Evolutionary conservation across 139 green algal genomes (phyloP), one percentile per base, ranked within the genome.

Genomic region (Gonium pectorale): DNA sequence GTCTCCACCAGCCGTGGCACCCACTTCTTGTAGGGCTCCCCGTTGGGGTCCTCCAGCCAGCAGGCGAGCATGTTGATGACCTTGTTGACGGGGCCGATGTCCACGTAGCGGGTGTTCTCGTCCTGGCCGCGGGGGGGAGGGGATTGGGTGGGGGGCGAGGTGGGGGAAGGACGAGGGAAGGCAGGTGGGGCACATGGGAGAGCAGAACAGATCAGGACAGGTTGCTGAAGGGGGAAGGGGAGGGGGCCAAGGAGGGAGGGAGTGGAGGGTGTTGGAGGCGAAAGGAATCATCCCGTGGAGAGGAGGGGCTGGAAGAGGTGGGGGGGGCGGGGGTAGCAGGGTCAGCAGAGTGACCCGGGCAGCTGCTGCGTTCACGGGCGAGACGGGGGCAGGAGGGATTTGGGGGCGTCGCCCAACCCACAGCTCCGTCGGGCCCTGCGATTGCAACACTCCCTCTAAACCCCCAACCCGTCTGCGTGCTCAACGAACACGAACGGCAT

Each of bases 31-130:
- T 98, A 98, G 2, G 91, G 93, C 49, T 92, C 60, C 3, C 83
- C 87, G 37, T 94, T 41, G 0, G 96, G 97, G 88, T 99, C 92
- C 85, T 99, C 96, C 62, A 99, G 85, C 94, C 94, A 99, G 88
- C 95, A 98, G 90, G 89, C 94, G 80, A 99, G 93, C 96, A 98
- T 97, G 94, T 99, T 99, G 75, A 99, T 91, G 38, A 94, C 95
- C 94, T 99, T 99, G 93, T 99, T 99, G 27, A 99, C 97, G 0
- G 97, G 97, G 0, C 97, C 97, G 62, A 99, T 99, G 92, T 96
- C 92, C 1, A 99, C 86, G 86, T 99, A 99, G 4, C 97, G 92
- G 6, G 97, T 99, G 94, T 98, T 99, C 87, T 98, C 95, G 85
- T 99, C 97, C 95, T 96, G 88, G 40, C 51, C 26, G 27, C 29